These are phyloP conservation scores for sweet orange (Citrus sinensis) DNA, from an alignment of 345 rosid species.

Conservation along the genomic window DNA sequence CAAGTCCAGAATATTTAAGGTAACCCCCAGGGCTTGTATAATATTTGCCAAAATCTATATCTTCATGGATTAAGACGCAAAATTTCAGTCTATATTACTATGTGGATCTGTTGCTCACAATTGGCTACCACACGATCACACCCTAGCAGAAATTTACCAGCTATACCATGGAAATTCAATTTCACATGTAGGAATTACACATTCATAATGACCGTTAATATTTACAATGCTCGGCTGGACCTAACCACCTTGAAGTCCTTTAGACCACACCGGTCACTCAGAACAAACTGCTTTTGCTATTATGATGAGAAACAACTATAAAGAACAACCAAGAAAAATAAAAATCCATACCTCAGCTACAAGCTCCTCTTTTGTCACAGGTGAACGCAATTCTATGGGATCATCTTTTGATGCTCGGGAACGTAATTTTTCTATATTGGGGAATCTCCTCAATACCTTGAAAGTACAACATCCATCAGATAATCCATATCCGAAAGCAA, in stretches of 20 bases:
- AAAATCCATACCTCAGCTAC: constrained; percentile 57
- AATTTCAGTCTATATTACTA: neutral
- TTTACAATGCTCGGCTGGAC: neutral
- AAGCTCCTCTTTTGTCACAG: constrained; percentile 72
- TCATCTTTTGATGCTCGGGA: constrained; percentile 71
- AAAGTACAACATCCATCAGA: constrained; percentile 13
- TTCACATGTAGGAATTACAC: neutral
- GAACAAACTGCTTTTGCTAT: neutral
- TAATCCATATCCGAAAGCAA: neutral
- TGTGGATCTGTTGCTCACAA: neutral
- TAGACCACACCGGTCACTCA: neutral
- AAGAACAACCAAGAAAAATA: neutral
- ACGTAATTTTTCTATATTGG: constrained; percentile 58
- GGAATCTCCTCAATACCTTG: constrained; percentile 57
- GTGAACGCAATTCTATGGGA: constrained; percentile 58
- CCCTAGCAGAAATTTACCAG: neutral
- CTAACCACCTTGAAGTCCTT: neutral
- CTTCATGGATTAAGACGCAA: neutral
- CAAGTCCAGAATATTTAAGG: neutral
- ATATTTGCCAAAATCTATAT: neutral
- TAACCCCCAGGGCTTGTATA: neutral
- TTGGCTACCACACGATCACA: neutral
- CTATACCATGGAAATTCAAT: neutral
- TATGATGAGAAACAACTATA: neutral
- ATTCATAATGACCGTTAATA: neutral